These are phyloP conservation scores for Thielaviopsis ethacetica DNA, from an alignment of 2,329 filamentous ascomycete species.

Conservation along the genomic window DNA sequence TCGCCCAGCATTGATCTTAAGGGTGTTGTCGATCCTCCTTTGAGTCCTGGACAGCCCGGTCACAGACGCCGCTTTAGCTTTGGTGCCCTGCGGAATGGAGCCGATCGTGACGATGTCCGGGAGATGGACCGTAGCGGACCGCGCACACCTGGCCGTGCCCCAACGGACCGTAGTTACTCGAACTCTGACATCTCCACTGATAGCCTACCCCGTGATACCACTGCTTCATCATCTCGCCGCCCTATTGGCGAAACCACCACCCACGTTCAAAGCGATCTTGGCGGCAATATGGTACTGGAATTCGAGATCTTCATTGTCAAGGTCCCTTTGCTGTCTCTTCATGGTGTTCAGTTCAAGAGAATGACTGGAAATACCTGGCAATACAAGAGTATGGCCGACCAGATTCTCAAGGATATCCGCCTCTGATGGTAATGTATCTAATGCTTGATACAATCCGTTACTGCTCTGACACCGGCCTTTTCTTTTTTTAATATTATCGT, in stretches of 20 bases:
- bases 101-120: slow-evolving; percentile 55
- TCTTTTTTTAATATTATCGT: neutral
- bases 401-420: slow-evolving; percentile 73
- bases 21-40: slow-evolving; percentile 48
- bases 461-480: neutral
- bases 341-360: slow-evolving; percentile 97
- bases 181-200: slow-evolving; percentile 79
- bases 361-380: slow-evolving; percentile 93
- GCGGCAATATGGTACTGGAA: slow-evolving; percentile 64
- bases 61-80: slow-evolving; percentile 75
- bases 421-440: slow-evolving; percentile 26
- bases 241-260: slow-evolving; percentile 65
- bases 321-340: slow-evolving; percentile 77
- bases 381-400: slow-evolving; percentile 96
- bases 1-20: slow-evolving; percentile 78
- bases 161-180: slow-evolving; percentile 56
- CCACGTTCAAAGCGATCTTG: slow-evolving; percentile 78
- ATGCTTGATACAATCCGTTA: neutral
- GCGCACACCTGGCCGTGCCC: slow-evolving; percentile 25
- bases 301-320: slow-evolving; percentile 98
- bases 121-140: slow-evolving; percentile 32
- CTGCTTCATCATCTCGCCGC: slow-evolving; percentile 31
- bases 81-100: slow-evolving; percentile 44
- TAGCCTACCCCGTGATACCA: slow-evolving; percentile 41
- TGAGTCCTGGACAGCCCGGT: slow-evolving; percentile 33